A percentile compares a stretch with the other conserved stretches of the same genome.
Conservation (phyloP, 2,329 filamentous ascomycete genomes). For the Trichophyton mentagrophytes region DNA sequence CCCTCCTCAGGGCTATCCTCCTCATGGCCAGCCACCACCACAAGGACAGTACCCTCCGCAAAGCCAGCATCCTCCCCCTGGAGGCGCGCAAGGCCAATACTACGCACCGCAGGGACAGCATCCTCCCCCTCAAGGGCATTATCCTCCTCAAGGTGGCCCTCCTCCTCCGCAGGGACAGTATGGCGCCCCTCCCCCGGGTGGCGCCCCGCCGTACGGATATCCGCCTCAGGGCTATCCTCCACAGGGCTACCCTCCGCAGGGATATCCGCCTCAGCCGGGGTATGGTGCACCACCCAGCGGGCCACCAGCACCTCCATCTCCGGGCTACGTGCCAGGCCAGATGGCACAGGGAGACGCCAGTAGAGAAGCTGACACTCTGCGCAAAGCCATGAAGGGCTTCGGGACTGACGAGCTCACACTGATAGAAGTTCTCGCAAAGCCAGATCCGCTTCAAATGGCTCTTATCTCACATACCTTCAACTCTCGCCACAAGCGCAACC, state of each 20-base stretch:
- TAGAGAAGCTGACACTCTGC: constrained; percentile 53
- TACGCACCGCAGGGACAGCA: constrained; percentile 6
- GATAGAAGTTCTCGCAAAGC: constrained; percentile 52
- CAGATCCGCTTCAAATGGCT: constrained; percentile 61
- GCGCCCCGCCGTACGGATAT: constrained; percentile 8
- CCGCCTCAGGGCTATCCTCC: constrained; percentile 7
- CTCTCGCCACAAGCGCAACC: constrained; percentile 47
- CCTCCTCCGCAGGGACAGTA: constrained; percentile 7
- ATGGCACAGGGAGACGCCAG: constrained; percentile 52
- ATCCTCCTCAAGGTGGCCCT: background rate
- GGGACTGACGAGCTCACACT: constrained; percentile 66
- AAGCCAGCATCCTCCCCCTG: constrained; percentile 6
- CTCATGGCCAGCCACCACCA: constrained; percentile 11
- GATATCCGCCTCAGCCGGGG: constrained; percentile 4
- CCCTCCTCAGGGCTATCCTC: constrained; percentile 7
- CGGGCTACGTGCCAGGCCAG: constrained; percentile 54
- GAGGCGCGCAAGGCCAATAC: constrained; percentile 6
- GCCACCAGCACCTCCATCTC: constrained; percentile 46
- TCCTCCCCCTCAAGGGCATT: constrained; percentile 5
- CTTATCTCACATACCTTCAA: constrained; percentile 51
- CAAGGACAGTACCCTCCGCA: constrained; percentile 10
- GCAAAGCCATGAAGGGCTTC: constrained; percentile 74
- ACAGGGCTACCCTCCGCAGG: constrained; percentile 9
- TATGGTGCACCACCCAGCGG: constrained; percentile 7
- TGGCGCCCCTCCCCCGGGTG: constrained; percentile 6